Evolutionary conservation across 257 asterid genomes (phyloP).

Genomic region (Solanum medicagineum): DNA sequence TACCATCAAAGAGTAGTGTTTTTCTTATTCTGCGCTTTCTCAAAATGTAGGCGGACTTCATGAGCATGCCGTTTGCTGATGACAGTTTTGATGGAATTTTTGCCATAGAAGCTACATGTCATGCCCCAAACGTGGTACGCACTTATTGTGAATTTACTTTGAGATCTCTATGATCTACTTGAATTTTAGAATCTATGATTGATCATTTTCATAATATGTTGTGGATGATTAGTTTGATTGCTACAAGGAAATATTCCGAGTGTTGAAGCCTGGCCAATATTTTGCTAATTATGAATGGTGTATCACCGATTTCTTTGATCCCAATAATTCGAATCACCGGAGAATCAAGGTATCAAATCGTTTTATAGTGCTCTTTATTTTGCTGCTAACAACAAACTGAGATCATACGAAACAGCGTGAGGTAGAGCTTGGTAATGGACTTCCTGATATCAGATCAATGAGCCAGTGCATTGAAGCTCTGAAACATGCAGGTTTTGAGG

Average conservation of each 20-base stretch:
- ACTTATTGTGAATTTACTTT: not conserved
- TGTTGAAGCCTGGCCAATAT: not conserved
- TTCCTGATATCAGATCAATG: slow-evolving; percentile 7
- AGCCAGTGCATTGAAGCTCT: not conserved
- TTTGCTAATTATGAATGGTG: slow-evolving; percentile 4
- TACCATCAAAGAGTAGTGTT: not conserved
- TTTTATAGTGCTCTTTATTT: not conserved
- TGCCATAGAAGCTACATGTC: slow-evolving; percentile 5
- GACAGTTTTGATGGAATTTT: slow-evolving; percentile 2
- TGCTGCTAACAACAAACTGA: not conserved
- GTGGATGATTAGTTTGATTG: not conserved
- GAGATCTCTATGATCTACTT: not conserved
- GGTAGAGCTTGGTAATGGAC: slow-evolving; percentile 8
- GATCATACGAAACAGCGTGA: not conserved
- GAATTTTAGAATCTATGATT: not conserved
- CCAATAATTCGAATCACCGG: not conserved
- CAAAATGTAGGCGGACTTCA: not conserved
- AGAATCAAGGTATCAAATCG: not conserved
- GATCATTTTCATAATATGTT: not conserved
- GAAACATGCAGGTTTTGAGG: slow-evolving; percentile 5
- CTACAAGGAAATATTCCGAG: slow-evolving; percentile 3
- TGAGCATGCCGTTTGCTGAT: not conserved
- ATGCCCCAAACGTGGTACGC: not conserved
- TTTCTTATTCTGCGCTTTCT: not conserved
- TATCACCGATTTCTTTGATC: slow-evolving; percentile 1